Evolutionary conservation across 2,329 filamentous ascomycete species (phyloP).

Genomic region (Colletotrichum simmondsii): DNA sequence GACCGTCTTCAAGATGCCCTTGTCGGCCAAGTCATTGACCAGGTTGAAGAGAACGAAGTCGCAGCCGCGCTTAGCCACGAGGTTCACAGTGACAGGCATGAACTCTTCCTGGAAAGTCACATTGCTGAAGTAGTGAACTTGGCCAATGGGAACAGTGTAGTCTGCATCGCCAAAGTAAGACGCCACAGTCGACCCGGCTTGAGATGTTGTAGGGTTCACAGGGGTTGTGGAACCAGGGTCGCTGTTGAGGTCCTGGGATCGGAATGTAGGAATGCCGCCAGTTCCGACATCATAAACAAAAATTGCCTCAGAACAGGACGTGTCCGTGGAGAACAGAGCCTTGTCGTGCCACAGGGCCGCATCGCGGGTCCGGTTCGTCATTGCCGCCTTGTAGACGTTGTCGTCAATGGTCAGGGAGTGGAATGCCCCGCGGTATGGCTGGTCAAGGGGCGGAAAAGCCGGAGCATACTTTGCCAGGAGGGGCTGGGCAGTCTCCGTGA

Average conservation of each 20-base stretch:
- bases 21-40: slow-evolving; percentile 50
- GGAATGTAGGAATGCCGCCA: slow-evolving; percentile 51
- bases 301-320: slow-evolving; percentile 51
- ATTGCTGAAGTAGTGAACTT: slow-evolving; percentile 51
- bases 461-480: not conserved
- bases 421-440: not conserved
- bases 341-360: slow-evolving; percentile 45
- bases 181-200: slow-evolving; percentile 36
- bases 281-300: slow-evolving; percentile 55
- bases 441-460: not conserved
- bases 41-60: slow-evolving; percentile 54
- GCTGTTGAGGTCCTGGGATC: slow-evolving; percentile 46
- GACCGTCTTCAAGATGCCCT: slow-evolving; percentile 48
- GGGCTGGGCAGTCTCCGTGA: not conserved
- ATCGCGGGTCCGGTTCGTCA: not conserved
- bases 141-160: slow-evolving; percentile 54
- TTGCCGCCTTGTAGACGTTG: not conserved
- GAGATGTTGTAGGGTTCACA: slow-evolving; percentile 41
- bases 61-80: slow-evolving; percentile 54
- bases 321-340: slow-evolving; percentile 47
- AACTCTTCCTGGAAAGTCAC: slow-evolving; percentile 51
- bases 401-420: slow-evolving; percentile 37
- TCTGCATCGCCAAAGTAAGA: slow-evolving; percentile 46
- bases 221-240: slow-evolving; percentile 43
- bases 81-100: slow-evolving; percentile 53